Evolutionary conservation across 2,329 filamentous ascomycete species (phyloP).

Genomic region (Diplodia corticola): DNA sequence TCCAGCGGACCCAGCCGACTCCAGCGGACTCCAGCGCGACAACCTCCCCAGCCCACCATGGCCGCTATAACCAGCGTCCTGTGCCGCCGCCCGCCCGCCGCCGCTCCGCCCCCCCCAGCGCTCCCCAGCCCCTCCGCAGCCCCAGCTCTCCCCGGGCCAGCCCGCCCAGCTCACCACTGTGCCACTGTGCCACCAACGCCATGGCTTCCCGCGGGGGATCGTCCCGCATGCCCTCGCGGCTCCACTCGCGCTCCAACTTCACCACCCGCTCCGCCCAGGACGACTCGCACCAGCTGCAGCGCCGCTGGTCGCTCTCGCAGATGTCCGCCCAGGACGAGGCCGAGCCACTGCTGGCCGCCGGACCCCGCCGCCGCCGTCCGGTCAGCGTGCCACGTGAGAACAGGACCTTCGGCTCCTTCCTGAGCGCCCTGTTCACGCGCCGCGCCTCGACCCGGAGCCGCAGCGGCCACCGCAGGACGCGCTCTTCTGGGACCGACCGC

Average conservation of each 20-base stretch:
- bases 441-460: background rate
- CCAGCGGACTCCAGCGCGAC: too few species aligned
- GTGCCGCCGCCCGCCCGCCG: background rate
- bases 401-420: slow-evolving; percentile 1
- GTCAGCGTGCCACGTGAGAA: background rate
- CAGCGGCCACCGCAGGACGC: background rate
- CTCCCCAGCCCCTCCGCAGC: background rate
- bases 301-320: slow-evolving; percentile 37
- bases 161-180: background rate
- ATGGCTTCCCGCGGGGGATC: slow-evolving; percentile 19
- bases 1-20: too few species aligned
- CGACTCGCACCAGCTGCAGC: slow-evolving; percentile 46
- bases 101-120: too few species aligned
- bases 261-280: slow-evolving; percentile 48
- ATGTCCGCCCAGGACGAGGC: slow-evolving; percentile 37
- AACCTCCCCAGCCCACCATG: too few species aligned
- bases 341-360: slow-evolving; percentile 15
- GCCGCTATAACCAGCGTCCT: background rate
- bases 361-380: slow-evolving; percentile 41
- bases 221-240: slow-evolving; percentile 21
- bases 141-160: background rate
- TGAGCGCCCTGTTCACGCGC: background rate
- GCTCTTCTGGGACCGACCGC: background rate
- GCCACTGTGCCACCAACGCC: background rate
- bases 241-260: slow-evolving; percentile 39